Percentiles rank a stretch among this genome's conserved stretches.
Conservation (phyloP, 495 filamentous ascomycete species). For the Penicillium fimorum region DNA sequence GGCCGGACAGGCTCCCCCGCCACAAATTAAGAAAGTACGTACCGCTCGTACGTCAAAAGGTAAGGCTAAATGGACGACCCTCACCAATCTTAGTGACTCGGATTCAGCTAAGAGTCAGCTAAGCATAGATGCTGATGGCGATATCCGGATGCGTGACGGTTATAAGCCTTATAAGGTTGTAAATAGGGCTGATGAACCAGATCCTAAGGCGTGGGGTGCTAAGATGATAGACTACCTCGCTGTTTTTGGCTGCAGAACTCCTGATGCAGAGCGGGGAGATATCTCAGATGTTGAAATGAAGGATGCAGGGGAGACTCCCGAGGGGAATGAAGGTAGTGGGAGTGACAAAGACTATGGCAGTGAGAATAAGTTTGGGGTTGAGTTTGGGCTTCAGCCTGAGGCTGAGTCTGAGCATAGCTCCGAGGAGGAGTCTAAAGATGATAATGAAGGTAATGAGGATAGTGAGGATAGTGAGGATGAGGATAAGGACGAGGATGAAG, state of each 20-base stretch:
- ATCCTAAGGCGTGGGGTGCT: neutral
- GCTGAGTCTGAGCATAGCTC: no score
- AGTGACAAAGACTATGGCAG: no score
- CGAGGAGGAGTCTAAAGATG: no score
- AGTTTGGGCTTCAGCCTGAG: no score
- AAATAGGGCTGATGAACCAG: neutral
- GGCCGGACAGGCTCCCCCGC: neutral
- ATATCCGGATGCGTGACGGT: neutral
- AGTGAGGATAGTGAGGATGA: no score
- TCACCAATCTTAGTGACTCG: neutral
- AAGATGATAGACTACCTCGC: neutral
- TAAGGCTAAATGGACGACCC: neutral
- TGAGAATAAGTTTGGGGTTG: no score
- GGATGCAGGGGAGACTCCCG: no score
- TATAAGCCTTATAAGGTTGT: neutral
- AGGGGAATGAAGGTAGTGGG: no score
- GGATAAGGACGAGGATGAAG: no score
- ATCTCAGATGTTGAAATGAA: no score
- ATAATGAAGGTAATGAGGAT: no score
- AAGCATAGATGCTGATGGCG: neutral
- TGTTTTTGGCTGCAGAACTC: neutral
- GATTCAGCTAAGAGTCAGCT: neutral
- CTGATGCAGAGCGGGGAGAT: neutral
- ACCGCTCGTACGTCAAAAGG: no score
- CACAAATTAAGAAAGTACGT: neutral